A percentile compares a stretch with the other conserved stretches of the same genome.
These are phyloP conservation scores for Ceratocystis destructans DNA, from an alignment of 2,329 filamentous ascomycete genomes.

Conservation along the genomic window DNA sequence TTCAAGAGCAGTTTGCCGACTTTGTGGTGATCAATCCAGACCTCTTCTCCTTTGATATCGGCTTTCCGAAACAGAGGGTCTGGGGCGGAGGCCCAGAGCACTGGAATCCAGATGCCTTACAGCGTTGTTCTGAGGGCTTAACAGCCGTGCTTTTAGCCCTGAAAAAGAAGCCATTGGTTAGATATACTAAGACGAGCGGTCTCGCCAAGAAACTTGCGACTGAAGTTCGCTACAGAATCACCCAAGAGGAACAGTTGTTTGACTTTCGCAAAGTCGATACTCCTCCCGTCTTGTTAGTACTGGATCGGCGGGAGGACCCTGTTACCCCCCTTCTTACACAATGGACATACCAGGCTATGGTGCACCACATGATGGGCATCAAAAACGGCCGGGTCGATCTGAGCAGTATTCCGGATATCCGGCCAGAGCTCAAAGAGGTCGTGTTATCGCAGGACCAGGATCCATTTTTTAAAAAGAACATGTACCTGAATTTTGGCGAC, in stretches of 20 bases:
- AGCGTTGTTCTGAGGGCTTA: slow-evolving; percentile 74
- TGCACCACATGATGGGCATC: slow-evolving; percentile 88
- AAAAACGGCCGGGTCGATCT: slow-evolving; percentile 89
- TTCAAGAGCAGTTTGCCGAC: slow-evolving; percentile 95
- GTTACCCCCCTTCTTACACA: slow-evolving; percentile 89
- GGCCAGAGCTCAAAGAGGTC: slow-evolving; percentile 82
- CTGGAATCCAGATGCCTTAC: slow-evolving; percentile 83
- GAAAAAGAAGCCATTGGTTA: slow-evolving; percentile 92
- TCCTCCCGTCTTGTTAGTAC: slow-evolving; percentile 74
- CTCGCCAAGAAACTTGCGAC: slow-evolving; percentile 85
- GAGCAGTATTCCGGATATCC: slow-evolving; percentile 66
- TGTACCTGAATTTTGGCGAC: slow-evolving; percentile 96
- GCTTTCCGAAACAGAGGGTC: slow-evolving; percentile 57
- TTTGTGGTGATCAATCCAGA: slow-evolving; percentile 93
- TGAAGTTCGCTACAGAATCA: slow-evolving; percentile 83
- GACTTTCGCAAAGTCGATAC: slow-evolving; percentile 94
- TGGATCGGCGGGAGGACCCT: slow-evolving; percentile 87
- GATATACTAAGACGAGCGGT: slow-evolving; percentile 82
- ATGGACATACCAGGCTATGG: slow-evolving; percentile 99
- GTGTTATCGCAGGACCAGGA: slow-evolving; percentile 94
- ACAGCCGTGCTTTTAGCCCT: slow-evolving; percentile 72
- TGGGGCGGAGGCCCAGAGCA: slow-evolving; percentile 72
- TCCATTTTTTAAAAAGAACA: slow-evolving; percentile 97
- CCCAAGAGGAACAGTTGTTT: slow-evolving; percentile 91
- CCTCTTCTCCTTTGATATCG: slow-evolving; percentile 66